Evolutionary conservation across 2,329 filamentous ascomycete species (phyloP).

Genomic region (Alternaria brassicae): DNA sequence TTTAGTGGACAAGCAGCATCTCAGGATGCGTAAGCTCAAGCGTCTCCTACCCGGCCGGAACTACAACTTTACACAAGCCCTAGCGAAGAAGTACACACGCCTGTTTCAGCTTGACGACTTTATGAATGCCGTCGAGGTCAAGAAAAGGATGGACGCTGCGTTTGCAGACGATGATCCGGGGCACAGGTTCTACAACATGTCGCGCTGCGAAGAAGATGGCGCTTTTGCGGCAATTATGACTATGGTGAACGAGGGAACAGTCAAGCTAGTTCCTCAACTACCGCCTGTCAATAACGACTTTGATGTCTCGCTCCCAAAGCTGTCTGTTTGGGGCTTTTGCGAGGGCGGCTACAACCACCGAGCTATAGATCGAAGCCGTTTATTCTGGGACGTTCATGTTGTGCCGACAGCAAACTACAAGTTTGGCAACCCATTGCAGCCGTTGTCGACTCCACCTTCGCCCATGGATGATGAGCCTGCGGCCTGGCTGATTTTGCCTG

Average conservation of each 20-base stretch:
- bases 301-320: conserved; percentile 49
- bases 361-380: conserved; percentile 69
- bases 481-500: conserved; percentile 31
- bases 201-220: conserved; percentile 67
- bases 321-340: conserved; percentile 71
- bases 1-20: conserved; percentile 60
- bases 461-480: conserved; percentile 4
- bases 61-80: conserved; percentile 68
- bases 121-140: conserved; percentile 66
- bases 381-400: conserved; percentile 69
- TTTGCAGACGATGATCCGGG: conserved; percentile 51
- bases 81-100: conserved; percentile 65
- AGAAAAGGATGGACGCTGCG: conserved; percentile 63
- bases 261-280: conserved; percentile 62
- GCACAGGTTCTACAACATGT: conserved; percentile 54
- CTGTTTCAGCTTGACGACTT: conserved; percentile 51
- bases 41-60: conserved; percentile 64
- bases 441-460: conserved; percentile 45
- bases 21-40: conserved; percentile 68
- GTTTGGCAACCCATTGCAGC: conserved; percentile 61
- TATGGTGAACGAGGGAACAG: conserved; percentile 65
- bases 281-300: conserved; percentile 62
- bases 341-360: conserved; percentile 75
- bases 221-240: conserved; percentile 72
- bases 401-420: conserved; percentile 66